A percentile compares a stretch with the other conserved stretches of the same genome.
Evolutionary conservation across 169 alveolate genomes (phyloP).

Genomic region (Eimeria falciformis): DNA sequence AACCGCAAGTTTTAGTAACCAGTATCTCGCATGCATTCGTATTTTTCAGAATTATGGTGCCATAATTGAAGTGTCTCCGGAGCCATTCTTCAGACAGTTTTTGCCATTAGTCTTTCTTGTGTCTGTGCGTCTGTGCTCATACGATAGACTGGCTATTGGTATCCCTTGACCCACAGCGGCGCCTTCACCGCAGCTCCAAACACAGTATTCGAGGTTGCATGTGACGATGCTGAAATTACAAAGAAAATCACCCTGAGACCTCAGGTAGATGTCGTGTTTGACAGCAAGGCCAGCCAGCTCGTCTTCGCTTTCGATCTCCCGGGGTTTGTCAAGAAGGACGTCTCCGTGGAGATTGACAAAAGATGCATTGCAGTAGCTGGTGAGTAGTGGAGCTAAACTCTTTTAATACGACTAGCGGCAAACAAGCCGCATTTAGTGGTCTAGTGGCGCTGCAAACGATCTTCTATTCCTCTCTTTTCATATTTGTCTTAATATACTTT

Average conservation of each 20-base stretch:
- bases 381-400: no score
- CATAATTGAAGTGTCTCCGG: no score
- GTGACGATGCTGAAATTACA: conserved; percentile 29
- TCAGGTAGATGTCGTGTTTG: conserved; percentile 61
- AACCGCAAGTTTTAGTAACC: no score
- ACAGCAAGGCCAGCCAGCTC: conserved; percentile 33
- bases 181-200: conserved; percentile 71
- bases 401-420: no score
- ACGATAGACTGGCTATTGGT: conserved; percentile 78
- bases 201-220: conserved; percentile 73
- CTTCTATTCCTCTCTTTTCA: no score
- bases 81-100: no score
- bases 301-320: conserved; percentile 72
- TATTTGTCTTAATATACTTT: no score
- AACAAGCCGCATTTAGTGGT: no score
- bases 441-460: no score
- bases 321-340: conserved; percentile 63
- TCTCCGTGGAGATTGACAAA: conserved; percentile 59
- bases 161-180: conserved; percentile 56
- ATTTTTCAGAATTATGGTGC: no score
- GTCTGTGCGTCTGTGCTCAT: not conserved
- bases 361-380: conserved; percentile 68
- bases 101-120: no score
- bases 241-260: conserved; percentile 71
- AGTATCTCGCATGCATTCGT: no score